A percentile compares a stretch with the other conserved stretches of the same genome.
Evolutionary conservation across 2,329 filamentous ascomycete genomes (phyloP).

Genomic region (Chrysosporium queenslandicum): DNA sequence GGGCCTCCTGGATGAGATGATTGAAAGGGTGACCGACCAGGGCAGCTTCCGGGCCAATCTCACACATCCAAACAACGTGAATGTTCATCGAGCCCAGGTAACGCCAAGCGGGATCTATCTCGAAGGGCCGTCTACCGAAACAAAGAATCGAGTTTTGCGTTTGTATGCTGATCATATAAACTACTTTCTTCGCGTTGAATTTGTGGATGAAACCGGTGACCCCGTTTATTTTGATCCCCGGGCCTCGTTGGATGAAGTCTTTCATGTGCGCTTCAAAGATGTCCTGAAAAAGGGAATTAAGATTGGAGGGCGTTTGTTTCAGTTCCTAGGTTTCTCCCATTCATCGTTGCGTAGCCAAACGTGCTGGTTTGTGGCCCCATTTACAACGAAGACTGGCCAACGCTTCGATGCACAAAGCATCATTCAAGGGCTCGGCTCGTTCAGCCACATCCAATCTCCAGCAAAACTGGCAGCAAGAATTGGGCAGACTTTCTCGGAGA

Average conservation of each 20-base stretch:
- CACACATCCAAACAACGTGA: conserved; percentile 35
- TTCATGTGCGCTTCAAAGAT: conserved; percentile 49
- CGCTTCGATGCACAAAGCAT: conserved; percentile 30
- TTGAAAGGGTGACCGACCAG: neutral
- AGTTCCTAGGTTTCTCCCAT: conserved; percentile 68
- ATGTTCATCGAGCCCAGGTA: conserved; percentile 48
- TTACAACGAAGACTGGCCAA: conserved; percentile 26
- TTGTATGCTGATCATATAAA: conserved; percentile 51
- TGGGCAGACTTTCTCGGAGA: conserved; percentile 64
- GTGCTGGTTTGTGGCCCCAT: conserved; percentile 50
- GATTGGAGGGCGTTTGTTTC: conserved; percentile 53
- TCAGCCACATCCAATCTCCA: conserved; percentile 43
- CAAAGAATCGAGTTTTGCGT: conserved; percentile 61
- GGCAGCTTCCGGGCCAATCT: neutral
- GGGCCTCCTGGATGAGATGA: conserved; percentile 21
- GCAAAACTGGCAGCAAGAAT: conserved; percentile 52
- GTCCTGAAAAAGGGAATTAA: conserved; percentile 51
- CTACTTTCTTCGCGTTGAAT: conserved; percentile 60
- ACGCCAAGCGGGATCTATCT: conserved; percentile 49
- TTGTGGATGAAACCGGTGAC: conserved; percentile 63
- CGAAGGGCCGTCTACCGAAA: conserved; percentile 47
- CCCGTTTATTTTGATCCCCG: conserved; percentile 49
- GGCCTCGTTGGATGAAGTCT: conserved; percentile 43
- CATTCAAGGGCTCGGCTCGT: conserved; percentile 41
- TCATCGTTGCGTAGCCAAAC: conserved; percentile 64